Evolutionary conservation across 2,329 filamentous ascomycete genomes (phyloP), one percentile per base, ranked within the genome.

Genomic region (Colletotrichum sp.): DNA sequence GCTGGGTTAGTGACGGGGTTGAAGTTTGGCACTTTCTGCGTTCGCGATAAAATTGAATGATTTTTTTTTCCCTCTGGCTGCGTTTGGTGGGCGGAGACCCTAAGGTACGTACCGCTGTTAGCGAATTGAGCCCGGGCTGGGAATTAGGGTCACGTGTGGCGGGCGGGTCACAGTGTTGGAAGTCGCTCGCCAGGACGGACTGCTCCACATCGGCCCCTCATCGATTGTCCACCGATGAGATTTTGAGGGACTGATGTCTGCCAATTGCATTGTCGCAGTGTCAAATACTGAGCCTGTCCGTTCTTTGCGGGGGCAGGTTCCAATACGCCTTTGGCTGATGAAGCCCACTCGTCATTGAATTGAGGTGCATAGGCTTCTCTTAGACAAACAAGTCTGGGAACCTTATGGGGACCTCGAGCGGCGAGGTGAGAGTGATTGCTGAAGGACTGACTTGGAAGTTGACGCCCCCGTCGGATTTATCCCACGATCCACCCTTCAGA

Each of bases 51-150:
- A 85, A 83, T 85, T 85, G 82, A 79, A 76, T 78, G 73, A 69
- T 70, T 77, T 80, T 81, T 84, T 85, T 82, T 71, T 62, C 58
- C 30, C 18, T 32, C 58, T 65, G 75, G 74, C 69, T 52, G 63
- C 69, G 65, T 84, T 84, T 85, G 82, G 83, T 85, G 84, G 84
- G 83, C 82, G 81, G 80, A 82, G 84, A 82, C 85, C 85, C 85
- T 86, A 79, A 73, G 77, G 78, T 77, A 80, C 78, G 80, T 80
- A 79, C 77, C 71, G 5, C 69, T 71, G 52, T 78, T 82, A 81
- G 80, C 79, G 81, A 82, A 34, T 43, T 18, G 12, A 70, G 66
- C 71, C 58, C 71, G 66, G 66, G 56, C 13, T 66, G 56, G 28
- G 63, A 26, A 34, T 55, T 9, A 13, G 21, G 59, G 58, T 75